These are phyloP conservation scores for Talaromyces funiculosus DNA, from an alignment of 2,329 filamentous ascomycete species.

Conservation along the genomic window DNA sequence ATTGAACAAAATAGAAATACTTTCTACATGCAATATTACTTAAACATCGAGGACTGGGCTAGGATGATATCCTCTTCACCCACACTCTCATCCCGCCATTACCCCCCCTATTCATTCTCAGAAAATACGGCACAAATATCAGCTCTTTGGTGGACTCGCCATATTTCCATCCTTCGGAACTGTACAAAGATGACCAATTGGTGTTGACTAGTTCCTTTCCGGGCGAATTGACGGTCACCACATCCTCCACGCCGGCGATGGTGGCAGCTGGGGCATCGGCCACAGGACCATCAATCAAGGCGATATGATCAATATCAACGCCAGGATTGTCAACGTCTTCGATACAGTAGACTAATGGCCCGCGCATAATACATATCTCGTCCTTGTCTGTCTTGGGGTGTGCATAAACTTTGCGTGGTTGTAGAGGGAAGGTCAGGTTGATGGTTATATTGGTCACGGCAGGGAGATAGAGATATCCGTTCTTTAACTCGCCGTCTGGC, in stretches of 20 bases:
- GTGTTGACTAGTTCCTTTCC: slow-evolving; percentile 13
- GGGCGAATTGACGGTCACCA: slow-evolving; percentile 1
- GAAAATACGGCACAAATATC: slow-evolving; percentile 51
- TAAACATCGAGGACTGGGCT: not conserved
- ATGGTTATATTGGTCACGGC: slow-evolving; percentile 37
- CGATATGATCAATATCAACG: slow-evolving; percentile 47
- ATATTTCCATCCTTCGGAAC: slow-evolving; percentile 16
- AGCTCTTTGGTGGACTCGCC: slow-evolving; percentile 29
- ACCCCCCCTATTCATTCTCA: slow-evolving; percentile 51
- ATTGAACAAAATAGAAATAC: not conserved
- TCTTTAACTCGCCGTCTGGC: slow-evolving; percentile 24
- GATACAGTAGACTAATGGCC: slow-evolving; percentile 56
- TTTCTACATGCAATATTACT: not conserved
- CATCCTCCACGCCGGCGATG: slow-evolving; percentile 21
- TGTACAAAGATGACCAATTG: slow-evolving; percentile 19
- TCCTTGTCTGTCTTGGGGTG: slow-evolving; percentile 54
- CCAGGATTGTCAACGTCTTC: slow-evolving; percentile 54
- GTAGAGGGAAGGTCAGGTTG: slow-evolving; percentile 44
- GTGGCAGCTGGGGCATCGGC: slow-evolving; percentile 22
- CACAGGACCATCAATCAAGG: slow-evolving; percentile 17
- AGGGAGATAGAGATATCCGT: slow-evolving; percentile 48
- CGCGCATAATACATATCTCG: slow-evolving; percentile 51
- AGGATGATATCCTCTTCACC: slow-evolving; percentile 9
- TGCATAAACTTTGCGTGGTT: slow-evolving; percentile 46
- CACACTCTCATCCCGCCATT: slow-evolving; percentile 51